Conservation (phyloP, 176 grass and related monocot species). For the Lolium rigidum region DNA sequence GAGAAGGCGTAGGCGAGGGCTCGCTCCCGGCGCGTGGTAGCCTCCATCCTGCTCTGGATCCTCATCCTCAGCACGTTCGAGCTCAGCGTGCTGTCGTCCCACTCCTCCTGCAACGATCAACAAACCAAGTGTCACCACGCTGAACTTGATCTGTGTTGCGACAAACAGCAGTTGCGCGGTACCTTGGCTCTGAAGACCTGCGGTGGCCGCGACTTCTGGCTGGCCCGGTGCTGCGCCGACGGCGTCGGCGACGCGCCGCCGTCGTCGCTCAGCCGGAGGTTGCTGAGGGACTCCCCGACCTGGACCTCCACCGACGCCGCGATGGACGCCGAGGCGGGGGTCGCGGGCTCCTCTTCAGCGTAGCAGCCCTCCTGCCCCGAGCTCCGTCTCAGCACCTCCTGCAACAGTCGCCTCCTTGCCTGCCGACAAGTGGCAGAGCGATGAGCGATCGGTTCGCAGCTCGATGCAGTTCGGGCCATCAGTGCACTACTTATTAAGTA, state of each 20-base stretch:
- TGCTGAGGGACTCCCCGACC: constrained; percentile 64
- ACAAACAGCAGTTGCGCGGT: too few species aligned
- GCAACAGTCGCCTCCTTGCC: constrained; percentile 53
- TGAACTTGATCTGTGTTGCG: too few species aligned
- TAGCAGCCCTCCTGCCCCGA: constrained; percentile 20
- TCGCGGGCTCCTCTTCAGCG: constrained; percentile 33
- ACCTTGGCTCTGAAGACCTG: constrained; percentile 74
- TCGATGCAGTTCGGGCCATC: too few species aligned
- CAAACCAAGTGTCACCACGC: too few species aligned
- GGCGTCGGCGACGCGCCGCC: constrained; percentile 41
- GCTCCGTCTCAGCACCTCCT: constrained; percentile 38
- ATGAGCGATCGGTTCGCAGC: too few species aligned
- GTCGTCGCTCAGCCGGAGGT: constrained; percentile 61
- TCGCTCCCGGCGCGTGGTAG: constrained; percentile 79
- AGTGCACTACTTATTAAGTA: too few species aligned
- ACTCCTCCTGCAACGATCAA: constrained; percentile 65
- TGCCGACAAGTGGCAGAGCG: not conserved
- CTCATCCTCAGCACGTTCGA: constrained; percentile 71
- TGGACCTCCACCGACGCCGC: constrained; percentile 81
- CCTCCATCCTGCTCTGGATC: constrained; percentile 89
- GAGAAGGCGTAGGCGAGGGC: constrained; percentile 98
- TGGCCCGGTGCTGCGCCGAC: constrained; percentile 53
- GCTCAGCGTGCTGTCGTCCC: constrained; percentile 99
- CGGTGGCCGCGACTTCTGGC: constrained; percentile 51
- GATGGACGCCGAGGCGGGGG: constrained; percentile 51